Evolutionary conservation across 805 yeast genomes (phyloP).

Genomic region (Candida broadrunensis): DNA sequence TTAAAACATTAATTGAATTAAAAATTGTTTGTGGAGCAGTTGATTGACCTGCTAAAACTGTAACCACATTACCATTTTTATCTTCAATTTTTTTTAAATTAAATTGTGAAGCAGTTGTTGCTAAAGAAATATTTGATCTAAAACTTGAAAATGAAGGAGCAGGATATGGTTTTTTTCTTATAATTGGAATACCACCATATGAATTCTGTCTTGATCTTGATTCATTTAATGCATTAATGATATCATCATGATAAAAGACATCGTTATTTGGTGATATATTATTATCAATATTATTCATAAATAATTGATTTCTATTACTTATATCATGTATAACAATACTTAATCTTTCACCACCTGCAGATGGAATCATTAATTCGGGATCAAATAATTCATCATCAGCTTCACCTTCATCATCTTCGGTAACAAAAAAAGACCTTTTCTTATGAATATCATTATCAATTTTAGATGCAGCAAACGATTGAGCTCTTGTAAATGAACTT

Average conservation of each 20-base stretch:
- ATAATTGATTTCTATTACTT: conserved; percentile 12
- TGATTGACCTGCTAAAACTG: conserved; percentile 78
- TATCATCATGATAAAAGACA: conserved; percentile 40
- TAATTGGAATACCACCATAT: conserved; percentile 11
- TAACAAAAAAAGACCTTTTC: conserved; percentile 56
- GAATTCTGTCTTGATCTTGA: conserved; percentile 29
- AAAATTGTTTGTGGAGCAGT: conserved; percentile 75
- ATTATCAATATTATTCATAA: conserved; percentile 11
- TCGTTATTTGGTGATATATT: conserved; percentile 19
- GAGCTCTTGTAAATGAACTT: conserved; percentile 75
- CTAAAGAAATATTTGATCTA: conserved; percentile 30
- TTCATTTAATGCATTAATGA: conserved; percentile 19
- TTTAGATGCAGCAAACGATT: conserved; percentile 52
- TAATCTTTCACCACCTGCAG: conserved; percentile 59
- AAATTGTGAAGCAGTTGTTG: conserved; percentile 47
- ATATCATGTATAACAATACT: conserved; percentile 52
- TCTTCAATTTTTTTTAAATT: conserved; percentile 65
- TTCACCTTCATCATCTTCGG: conserved; percentile 18
- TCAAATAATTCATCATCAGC: conserved; percentile 64
- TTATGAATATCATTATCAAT: conserved; percentile 55
- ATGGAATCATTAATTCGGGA: conserved; percentile 66
- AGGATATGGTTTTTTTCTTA: conserved; percentile 26
- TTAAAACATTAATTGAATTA: conserved; percentile 67
- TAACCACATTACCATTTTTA: conserved; percentile 63
- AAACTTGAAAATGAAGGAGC: conserved; percentile 45